Evolutionary conservation across 495 filamentous ascomycete species (phyloP).

Genomic region (Aspergillus nidulans): DNA sequence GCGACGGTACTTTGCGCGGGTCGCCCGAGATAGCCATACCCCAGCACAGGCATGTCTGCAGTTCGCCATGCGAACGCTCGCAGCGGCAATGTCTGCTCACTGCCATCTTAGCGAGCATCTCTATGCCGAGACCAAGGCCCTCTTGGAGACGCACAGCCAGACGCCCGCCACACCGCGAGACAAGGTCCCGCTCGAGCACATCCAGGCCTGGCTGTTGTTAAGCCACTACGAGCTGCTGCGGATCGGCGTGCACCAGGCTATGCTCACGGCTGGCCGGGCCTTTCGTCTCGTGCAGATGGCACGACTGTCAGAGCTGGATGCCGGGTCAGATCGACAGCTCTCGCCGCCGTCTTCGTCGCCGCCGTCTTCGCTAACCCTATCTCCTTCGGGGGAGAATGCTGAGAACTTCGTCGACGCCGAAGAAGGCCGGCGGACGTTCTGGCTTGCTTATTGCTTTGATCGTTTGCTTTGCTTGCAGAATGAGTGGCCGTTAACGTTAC

Average conservation of each 20-base stretch:
- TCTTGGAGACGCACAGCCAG: constrained; percentile 20
- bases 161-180: not conserved
- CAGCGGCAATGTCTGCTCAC: constrained; percentile 43
- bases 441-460: constrained; percentile 50
- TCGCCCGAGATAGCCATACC: constrained; percentile 10
- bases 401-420: constrained; percentile 25
- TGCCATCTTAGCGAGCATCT: constrained; percentile 37
- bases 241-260: constrained; percentile 34
- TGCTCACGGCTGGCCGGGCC: constrained; percentile 44
- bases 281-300: constrained; percentile 46
- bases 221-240: constrained; percentile 43
- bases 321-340: too few species aligned
- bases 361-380: not conserved
- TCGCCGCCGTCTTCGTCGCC: not conserved
- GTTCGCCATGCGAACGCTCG: constrained; percentile 50
- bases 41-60: constrained; percentile 35
- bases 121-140: constrained; percentile 38
- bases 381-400: not conserved
- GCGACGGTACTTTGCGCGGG: constrained; percentile 22
- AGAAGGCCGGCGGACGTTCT: constrained; percentile 46
- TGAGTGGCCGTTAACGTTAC: constrained; percentile 40
- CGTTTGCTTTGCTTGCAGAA: constrained; percentile 41
- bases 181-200: constrained; percentile 26
- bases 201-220: constrained; percentile 47
- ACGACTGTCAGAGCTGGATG: constrained; percentile 40